These are phyloP conservation scores for Ceratocystis albifundus DNA, from an alignment of 2,329 filamentous ascomycete genomes.

Conservation along the genomic window DNA sequence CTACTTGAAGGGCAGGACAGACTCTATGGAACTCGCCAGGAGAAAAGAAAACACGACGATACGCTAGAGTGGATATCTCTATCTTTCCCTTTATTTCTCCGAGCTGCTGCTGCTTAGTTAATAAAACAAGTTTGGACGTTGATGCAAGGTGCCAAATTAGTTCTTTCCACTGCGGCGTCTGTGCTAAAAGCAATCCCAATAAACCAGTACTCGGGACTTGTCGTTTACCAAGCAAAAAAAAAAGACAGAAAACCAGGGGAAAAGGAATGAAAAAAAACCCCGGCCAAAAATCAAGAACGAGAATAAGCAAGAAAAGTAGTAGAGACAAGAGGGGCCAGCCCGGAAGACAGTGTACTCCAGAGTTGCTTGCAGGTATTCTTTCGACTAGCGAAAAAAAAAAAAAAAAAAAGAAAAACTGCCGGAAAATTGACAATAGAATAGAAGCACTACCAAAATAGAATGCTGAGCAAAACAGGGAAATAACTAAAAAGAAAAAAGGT, in stretches of 20 bases:
- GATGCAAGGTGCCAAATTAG: conserved; percentile 11
- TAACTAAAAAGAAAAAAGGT: too few relatives aligned
- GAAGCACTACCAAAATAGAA: conserved; percentile 2
- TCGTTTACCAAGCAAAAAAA: conserved; percentile 6
- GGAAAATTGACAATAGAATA: neutral
- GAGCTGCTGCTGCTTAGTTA: neutral
- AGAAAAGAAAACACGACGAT: neutral
- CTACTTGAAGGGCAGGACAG: neutral
- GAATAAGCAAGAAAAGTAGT: neutral
- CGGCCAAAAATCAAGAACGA: neutral
- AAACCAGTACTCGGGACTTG: neutral
- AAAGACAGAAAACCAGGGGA: neutral
- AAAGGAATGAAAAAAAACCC: neutral
- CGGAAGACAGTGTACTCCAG: too few relatives aligned
- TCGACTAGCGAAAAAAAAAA: neutral
- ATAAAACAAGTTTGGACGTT: neutral
- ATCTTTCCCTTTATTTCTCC: neutral
- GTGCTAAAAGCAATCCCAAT: conserved; percentile 11
- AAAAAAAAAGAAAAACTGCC: too few relatives aligned
- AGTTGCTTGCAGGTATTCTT: neutral
- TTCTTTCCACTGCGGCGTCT: conserved; percentile 1
- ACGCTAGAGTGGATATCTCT: neutral
- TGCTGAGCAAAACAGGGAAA: neutral
- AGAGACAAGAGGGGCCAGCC: neutral
- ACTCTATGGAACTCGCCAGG: neutral